phyloP scores from a whole-genome alignment of 2,329 filamentous ascomycete species.

The Claviceps purpurea region DNA sequence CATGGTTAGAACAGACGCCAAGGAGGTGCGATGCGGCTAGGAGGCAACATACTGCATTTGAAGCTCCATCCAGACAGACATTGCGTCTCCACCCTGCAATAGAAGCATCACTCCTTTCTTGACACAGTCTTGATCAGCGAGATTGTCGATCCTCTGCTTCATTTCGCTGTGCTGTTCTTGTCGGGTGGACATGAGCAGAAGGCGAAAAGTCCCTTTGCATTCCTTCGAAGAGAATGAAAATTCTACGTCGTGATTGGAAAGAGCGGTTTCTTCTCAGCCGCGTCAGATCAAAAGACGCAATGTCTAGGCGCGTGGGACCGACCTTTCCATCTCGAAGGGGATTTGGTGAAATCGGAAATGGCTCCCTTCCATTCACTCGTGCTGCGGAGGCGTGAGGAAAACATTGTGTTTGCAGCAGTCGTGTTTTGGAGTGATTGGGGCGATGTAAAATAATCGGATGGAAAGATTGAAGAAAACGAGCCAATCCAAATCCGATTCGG shows the following conservation, averaged over 20 bases:
- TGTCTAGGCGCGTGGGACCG: neutral
- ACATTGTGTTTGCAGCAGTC: constrained; percentile 12
- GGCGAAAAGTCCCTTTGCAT: constrained; percentile 16
- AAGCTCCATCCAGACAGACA: constrained; percentile 25
- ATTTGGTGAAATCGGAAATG: constrained; percentile 14
- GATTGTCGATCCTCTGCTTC: constrained; percentile 23
- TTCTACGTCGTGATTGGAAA: constrained; percentile 32
- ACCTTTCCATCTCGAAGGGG: constrained; percentile 14
- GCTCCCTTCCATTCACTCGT: constrained; percentile 22
- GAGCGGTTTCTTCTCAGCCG: constrained; percentile 22
- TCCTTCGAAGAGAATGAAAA: constrained; percentile 18
- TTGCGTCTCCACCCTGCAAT: constrained; percentile 18
- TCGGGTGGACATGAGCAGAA: constrained; percentile 26
- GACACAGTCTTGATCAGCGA: constrained; percentile 24
- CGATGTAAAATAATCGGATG: too few relatives aligned
- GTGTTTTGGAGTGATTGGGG: neutral
- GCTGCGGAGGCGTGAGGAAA: constrained; percentile 26
- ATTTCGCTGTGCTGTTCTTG: constrained; percentile 21
- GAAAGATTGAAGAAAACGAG: too few relatives aligned
- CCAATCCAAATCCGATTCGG: neutral
- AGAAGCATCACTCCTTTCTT: constrained; percentile 32
- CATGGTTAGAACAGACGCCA: neutral
- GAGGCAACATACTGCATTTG: constrained; percentile 27
- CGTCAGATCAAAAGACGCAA: neutral
- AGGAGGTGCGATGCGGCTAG: too few relatives aligned